Percentiles rank a stretch among this genome's conserved stretches.
Conservation (phyloP, 2,329 filamentous ascomycete species). For the Ophiostoma ulmi region DNA sequence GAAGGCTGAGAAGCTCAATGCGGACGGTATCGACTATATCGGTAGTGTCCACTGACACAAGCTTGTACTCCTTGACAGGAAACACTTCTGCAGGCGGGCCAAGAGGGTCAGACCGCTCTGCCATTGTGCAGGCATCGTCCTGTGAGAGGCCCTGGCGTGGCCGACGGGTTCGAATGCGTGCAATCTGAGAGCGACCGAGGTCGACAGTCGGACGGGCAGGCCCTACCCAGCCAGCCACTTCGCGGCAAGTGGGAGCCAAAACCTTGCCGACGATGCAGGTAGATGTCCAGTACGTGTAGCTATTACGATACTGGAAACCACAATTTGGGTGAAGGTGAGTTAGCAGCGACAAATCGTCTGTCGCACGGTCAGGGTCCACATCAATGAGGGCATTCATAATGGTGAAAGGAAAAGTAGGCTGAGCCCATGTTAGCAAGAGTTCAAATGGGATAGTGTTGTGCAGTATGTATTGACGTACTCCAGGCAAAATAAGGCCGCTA, state of each 20-base stretch:
- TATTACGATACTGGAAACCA: slow-evolving; percentile 69
- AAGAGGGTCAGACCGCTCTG: slow-evolving; percentile 61
- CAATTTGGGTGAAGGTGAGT: slow-evolving; percentile 63
- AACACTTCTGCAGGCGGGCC: slow-evolving; percentile 59
- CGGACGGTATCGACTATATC: slow-evolving; percentile 61
- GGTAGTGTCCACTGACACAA: slow-evolving; percentile 58
- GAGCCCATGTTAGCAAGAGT: slow-evolving; percentile 27
- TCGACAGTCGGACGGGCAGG: slow-evolving; percentile 64
- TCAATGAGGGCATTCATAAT: slow-evolving; percentile 76
- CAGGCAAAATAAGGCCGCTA: slow-evolving; percentile 66
- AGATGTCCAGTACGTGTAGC: slow-evolving; percentile 72
- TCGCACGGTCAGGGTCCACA: slow-evolving; percentile 63
- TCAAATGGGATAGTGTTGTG: background rate
- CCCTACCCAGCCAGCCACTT: slow-evolving; percentile 69
- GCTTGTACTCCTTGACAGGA: slow-evolving; percentile 62
- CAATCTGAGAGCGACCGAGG: slow-evolving; percentile 63
- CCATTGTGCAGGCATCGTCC: slow-evolving; percentile 61
- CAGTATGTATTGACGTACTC: slow-evolving; percentile 32
- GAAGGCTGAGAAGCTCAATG: slow-evolving; percentile 62
- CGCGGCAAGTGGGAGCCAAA: slow-evolving; percentile 64
- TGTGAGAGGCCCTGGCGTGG: slow-evolving; percentile 52
- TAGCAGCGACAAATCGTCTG: slow-evolving; percentile 60
- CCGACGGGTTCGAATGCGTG: slow-evolving; percentile 58
- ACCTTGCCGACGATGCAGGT: slow-evolving; percentile 71
- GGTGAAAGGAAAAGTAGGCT: slow-evolving; percentile 62